Evolutionary conservation across 23 red algal genomes (phyloP), one percentile per base, ranked within the genome.

Genomic region (Gracilariopsis chorda): DNA sequence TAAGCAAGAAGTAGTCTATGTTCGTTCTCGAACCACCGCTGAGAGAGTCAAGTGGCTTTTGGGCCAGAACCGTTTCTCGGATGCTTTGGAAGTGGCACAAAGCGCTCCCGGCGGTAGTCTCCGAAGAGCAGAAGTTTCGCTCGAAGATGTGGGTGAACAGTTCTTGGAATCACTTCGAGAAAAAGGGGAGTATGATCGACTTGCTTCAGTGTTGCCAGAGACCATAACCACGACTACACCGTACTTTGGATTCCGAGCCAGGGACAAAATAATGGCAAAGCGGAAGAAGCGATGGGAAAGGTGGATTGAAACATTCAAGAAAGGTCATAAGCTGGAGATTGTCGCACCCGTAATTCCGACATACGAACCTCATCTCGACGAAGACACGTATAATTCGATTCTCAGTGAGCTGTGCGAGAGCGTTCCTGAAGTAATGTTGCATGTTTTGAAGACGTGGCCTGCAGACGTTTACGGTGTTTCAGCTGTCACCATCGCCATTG

Each of bases 31-130:
- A 36, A 80, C 86, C 16, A 75, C 62, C 7, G 83, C 89, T 25
- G 94, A 96, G 89, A 67, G 79, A 5, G 83, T 96, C 16, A 82
- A 90, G 30, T 96, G 94, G 94, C 83, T 90, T 40, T 67, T 96
- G 21, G 75, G 78, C 16, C 83, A 82, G 40, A 84, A 61, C 35
- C 86, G 84, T 2, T 96, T 91, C 49, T 78, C 68, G 29, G 94
- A 88, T 63, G 94, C 94, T 7, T 73, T 96, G n/a, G 46, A 79
- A 20, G 79, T 78, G 9, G 94, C 94, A 1, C 86, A 88, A 69
- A 61, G 29, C 23, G 88, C 94, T 16, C 94, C 94, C 12, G 80
- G 88, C 4, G 89, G 78, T 41, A 88, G 89, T 55, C 42, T 96
- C 12, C 35, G 82, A 45, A 48, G 83, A 70, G 82, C 72, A 39